Base-by-base conservation (phyloP, 176 grass and related monocot species). In the Melocanna baccifera region DNA sequence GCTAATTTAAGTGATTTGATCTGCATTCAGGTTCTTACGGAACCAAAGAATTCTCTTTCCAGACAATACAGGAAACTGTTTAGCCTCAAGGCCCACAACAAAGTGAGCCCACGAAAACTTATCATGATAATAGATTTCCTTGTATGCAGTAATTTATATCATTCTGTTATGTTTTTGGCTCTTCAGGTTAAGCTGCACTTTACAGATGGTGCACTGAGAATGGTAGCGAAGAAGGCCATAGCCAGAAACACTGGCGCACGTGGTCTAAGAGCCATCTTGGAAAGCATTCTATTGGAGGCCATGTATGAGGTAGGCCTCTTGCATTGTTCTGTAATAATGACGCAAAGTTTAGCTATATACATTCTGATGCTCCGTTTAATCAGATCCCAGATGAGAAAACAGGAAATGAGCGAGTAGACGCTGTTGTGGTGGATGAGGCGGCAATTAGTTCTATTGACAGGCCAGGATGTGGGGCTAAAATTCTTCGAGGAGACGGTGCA, bases 51-150 rank as follows among this genome's bases (percentile, higher is more conserved):
- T 83, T 92, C 96, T 26, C 93, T 99, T 83, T 95, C 91, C 52
- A 96, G 88, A 69, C 93, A 99, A 84, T 99, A 99, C 81, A 96
- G 79, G 88, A 99, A 99, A 86, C 94, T 93, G 82, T 99, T 99
- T 90, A 84, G 76, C 73, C 77, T 99, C 74, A n/a, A n/a, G n/a
- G n/a, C n/a, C n/a, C n/a, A n/a, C n/a, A 96, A 96, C 76, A 91
- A 96, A 66, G 96, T 99, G 77, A 87, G 96, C 25, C 8, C 30
- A 78, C 6, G 32, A 47, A 61, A 77, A 53, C 46, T 6, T 78
- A 18, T 28, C 9, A 28, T n/a, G 12, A 34, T 78, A 45, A 15
- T 79, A 88, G 40, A 46, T 67, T 67, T 84, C 20, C 67, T 80
- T 73, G 30, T 77, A 36, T 22, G 5, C 74, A 50, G 19, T 22